Evolutionary conservation across 371 early-diverging fungal species (phyloP).

Genomic region (Chytridium lagenaria): DNA sequence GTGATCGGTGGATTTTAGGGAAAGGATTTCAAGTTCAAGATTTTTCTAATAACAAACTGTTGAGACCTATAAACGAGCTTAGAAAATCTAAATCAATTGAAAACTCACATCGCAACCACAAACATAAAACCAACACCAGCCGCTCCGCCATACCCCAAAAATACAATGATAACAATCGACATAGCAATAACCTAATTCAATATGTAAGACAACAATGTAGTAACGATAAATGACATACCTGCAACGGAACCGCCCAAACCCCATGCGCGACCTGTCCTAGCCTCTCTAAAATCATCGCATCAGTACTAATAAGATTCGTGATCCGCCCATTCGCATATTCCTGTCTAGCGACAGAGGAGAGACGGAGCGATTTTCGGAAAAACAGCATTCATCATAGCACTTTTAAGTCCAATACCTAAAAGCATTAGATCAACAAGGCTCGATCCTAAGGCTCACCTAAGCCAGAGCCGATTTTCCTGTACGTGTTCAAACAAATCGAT

Average conservation of each 20-base stretch:
- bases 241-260: neutral
- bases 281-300: slow-evolving; percentile 13
- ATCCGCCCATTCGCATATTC: slow-evolving; percentile 31
- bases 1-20: slow-evolving; percentile 23
- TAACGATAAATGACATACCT: neutral
- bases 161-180: slow-evolving; percentile 19
- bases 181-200: slow-evolving; percentile 7
- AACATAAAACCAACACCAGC: slow-evolving; percentile 21
- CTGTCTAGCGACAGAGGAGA: slow-evolving; percentile 23
- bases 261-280: neutral
- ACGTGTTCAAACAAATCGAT: neutral
- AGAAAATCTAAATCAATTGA: neutral
- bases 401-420: neutral
- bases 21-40: slow-evolving; percentile 12
- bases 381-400: slow-evolving; percentile 12
- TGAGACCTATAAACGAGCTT: neutral
- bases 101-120: neutral
- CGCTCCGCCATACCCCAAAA: slow-evolving; percentile 16
- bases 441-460: no score
- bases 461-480: neutral
- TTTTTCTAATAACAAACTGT: neutral
- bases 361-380: slow-evolving; percentile 22
- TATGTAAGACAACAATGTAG: neutral
- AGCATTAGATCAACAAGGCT: no score
- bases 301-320: slow-evolving; percentile 16